phyloP scores from a whole-genome alignment of 2,329 filamentous ascomycete genomes.

The Clarireedia homoeocarpa region DNA sequence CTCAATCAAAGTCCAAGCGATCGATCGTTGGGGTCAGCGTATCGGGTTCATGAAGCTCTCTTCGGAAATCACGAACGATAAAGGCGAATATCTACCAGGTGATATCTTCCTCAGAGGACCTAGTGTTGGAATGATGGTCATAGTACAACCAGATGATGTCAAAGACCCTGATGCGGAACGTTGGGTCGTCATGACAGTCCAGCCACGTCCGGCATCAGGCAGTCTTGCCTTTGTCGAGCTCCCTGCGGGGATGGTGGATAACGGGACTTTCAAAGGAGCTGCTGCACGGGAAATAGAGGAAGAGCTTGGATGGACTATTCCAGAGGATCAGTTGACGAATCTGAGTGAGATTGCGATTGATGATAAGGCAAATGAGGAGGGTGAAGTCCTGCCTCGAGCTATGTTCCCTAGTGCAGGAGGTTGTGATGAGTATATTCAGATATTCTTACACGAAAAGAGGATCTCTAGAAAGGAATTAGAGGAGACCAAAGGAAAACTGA shows the following conservation, averaged over 20 bases:
- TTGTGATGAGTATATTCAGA: slow-evolving; percentile 52
- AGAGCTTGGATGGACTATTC: slow-evolving; percentile 49
- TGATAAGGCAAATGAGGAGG: slow-evolving; percentile 30
- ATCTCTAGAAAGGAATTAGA: slow-evolving; percentile 42
- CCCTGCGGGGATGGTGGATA: slow-evolving; percentile 52
- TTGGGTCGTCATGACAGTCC: slow-evolving; percentile 51
- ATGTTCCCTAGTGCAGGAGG: slow-evolving; percentile 52
- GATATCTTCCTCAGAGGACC: slow-evolving; percentile 50
- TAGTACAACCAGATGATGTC: slow-evolving; percentile 40
- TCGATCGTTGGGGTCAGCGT: slow-evolving; percentile 42
- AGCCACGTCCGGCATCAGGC: slow-evolving; percentile 48
- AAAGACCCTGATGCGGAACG: slow-evolving; percentile 35
- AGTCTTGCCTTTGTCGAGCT: slow-evolving; percentile 49
- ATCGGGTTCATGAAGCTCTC: slow-evolving; percentile 51
- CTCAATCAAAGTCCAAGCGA: slow-evolving; percentile 44
- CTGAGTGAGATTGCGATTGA: slow-evolving; percentile 48
- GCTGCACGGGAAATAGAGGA: slow-evolving; percentile 55
- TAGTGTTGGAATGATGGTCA: slow-evolving; percentile 50
- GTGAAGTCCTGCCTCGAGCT: slow-evolving; percentile 35
- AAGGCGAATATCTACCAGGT: slow-evolving; percentile 44
- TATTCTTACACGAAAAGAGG: slow-evolving; percentile 48
- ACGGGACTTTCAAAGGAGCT: slow-evolving; percentile 46
- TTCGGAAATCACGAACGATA: slow-evolving; percentile 39
- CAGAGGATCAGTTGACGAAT: slow-evolving; percentile 40
- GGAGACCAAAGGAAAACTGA: slow-evolving; percentile 50